Percentiles rank a stretch among this genome's conserved stretches.
These are phyloP conservation scores for Leucaena leucocephala DNA, from an alignment of 306 rosid genomes.

Conservation along the genomic window DNA sequence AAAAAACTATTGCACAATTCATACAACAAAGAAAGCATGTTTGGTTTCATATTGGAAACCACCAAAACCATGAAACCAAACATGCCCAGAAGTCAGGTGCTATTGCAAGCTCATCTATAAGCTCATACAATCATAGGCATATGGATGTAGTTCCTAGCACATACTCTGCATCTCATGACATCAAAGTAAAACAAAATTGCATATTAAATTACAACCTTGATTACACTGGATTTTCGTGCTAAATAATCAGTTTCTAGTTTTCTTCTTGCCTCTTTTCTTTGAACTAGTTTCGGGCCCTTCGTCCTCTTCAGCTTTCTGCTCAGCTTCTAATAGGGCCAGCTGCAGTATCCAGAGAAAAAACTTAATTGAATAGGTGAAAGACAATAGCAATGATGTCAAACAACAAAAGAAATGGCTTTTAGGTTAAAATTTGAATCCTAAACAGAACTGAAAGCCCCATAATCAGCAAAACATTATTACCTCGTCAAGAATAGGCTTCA, in stretches of 20 bases:
- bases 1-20: too few relatives aligned
- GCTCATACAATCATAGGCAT: neutral
- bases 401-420: conserved; percentile 14
- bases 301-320: conserved; percentile 89
- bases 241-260: conserved; percentile 51
- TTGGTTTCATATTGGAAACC: too few relatives aligned
- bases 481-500: conserved; percentile 97
- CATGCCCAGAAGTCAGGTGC: too few relatives aligned
- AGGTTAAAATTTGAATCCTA: conserved; percentile 7
- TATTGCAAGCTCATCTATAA: conserved; percentile 19
- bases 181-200: conserved; percentile 49
- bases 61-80: too few relatives aligned
- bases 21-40: too few relatives aligned
- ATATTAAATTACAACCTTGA: conserved; percentile 38
- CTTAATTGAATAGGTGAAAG: neutral
- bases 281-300: conserved; percentile 82
- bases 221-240: conserved; percentile 12
- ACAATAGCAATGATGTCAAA: neutral
- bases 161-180: conserved; percentile 20
- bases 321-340: conserved; percentile 88
- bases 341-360: conserved; percentile 44
- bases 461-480: conserved; percentile 46
- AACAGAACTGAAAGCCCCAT: neutral
- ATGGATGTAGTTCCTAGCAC: neutral
- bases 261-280: conserved; percentile 84